Percentiles rank a stretch among this genome's conserved stretches.
These are phyloP conservation scores for Fistulina hepatica DNA, from an alignment of 1,284 basidiomycete species.

Conservation along the genomic window DNA sequence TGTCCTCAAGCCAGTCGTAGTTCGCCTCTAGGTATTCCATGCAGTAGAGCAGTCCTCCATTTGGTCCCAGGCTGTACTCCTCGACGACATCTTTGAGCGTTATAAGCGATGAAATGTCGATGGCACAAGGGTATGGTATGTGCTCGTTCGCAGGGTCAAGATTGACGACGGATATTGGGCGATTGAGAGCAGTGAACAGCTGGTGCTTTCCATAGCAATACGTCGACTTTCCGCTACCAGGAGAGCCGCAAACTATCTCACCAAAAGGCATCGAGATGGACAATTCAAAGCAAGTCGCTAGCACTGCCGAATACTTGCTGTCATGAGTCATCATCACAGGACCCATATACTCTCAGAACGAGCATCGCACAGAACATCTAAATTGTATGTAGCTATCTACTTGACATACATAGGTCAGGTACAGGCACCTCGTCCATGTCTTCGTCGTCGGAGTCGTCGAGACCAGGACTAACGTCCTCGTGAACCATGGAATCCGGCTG, in stretches of 20 bases:
- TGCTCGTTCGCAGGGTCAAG: conserved; percentile 91
- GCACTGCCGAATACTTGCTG: background rate
- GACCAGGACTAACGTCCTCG: no score
- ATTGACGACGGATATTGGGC: conserved; percentile 87
- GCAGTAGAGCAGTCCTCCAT: conserved; percentile 95
- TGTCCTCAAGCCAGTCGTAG: conserved; percentile 85
- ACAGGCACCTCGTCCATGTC: no score
- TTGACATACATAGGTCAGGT: no score
- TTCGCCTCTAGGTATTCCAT: conserved; percentile 97
- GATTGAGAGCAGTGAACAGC: conserved; percentile 76
- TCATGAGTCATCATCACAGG: no score
- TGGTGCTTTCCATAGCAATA: conserved; percentile 92
- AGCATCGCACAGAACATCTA: no score
- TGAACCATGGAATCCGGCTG: no score
- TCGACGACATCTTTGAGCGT: conserved; percentile 86
- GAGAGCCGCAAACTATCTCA: conserved; percentile 84
- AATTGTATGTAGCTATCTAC: no score
- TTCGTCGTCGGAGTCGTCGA: no score
- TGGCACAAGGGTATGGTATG: conserved; percentile 84
- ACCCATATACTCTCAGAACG: no score
- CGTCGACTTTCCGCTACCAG: conserved; percentile 89
- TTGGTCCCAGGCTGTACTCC: conserved; percentile 82
- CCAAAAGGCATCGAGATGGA: conserved; percentile 62
- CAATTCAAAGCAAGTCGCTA: background rate
- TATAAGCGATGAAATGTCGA: conserved; percentile 83